phyloP scores from a whole-genome alignment of 306 rosid genomes.

The Gastrolobium bilobum region DNA sequence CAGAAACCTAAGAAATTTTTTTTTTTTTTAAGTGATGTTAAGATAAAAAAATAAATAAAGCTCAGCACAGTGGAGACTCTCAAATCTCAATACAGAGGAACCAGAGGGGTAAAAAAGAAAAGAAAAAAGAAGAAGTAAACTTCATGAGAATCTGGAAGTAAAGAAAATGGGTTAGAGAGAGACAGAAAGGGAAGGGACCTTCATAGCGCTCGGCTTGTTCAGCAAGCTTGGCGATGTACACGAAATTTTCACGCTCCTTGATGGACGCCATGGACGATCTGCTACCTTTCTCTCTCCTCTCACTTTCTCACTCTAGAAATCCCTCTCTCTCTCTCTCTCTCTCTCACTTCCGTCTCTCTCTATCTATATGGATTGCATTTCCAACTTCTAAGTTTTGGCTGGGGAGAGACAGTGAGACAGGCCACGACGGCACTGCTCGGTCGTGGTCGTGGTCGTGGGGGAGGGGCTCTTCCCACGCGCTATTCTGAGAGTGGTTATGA shows the following conservation, averaged over 20 bases:
- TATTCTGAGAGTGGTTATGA: constrained; percentile 5
- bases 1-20: too few species aligned
- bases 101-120: too few species aligned
- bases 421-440: constrained; percentile 41
- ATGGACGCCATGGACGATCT: constrained; percentile 61
- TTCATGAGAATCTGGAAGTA: neutral
- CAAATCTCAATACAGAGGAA: neutral
- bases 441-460: neutral
- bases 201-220: constrained; percentile 83
- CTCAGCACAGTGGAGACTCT: neutral
- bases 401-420: constrained; percentile 41
- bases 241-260: constrained; percentile 61
- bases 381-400: neutral
- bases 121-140: neutral
- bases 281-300: constrained; percentile 32
- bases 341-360: neutral
- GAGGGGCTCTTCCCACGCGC: constrained; percentile 18
- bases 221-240: constrained; percentile 75
- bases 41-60: neutral
- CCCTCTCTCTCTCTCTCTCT: neutral
- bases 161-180: neutral
- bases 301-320: constrained; percentile 24
- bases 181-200: constrained; percentile 29
- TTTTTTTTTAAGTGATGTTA: neutral
- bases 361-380: neutral